Evolutionary conservation across 192 early-diverging fungal genomes (phyloP).

Genomic region (Gonapodya sp.): DNA sequence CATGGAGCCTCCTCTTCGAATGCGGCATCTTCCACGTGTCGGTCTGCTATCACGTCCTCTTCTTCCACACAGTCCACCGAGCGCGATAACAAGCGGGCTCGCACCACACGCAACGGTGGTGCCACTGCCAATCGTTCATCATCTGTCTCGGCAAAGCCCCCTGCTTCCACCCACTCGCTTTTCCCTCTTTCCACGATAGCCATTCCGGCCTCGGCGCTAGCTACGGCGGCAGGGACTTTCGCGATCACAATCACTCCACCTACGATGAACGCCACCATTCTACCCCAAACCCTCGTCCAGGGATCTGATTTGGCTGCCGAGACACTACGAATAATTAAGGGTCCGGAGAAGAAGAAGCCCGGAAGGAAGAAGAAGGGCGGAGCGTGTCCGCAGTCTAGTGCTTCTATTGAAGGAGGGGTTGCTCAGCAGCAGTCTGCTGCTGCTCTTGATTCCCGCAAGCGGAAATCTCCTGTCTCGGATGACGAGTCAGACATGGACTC

Average conservation of each 20-base stretch:
- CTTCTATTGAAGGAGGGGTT: not conserved
- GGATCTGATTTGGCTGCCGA: not conserved
- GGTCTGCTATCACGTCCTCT: not conserved
- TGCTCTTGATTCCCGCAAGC: not conserved
- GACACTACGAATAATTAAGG: not conserved
- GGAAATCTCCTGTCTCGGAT: not conserved
- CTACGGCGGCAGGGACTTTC: not conserved
- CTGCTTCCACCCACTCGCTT: not conserved
- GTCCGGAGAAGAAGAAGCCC: not conserved
- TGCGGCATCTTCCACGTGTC: no score
- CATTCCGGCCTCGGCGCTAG: not conserved
- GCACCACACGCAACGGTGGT: not conserved
- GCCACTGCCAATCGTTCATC: not conserved
- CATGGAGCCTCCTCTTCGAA: no score
- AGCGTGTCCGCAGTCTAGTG: not conserved
- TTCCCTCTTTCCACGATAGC: not conserved
- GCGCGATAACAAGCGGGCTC: not conserved
- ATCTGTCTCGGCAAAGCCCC: not conserved
- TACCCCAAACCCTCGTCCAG: not conserved
- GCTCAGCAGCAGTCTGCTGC: not conserved
- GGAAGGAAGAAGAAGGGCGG: not conserved
- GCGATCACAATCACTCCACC: not conserved
- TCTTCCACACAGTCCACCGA: not conserved
- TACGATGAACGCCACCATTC: not conserved
- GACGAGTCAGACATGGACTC: not conserved